Evolutionary conservation across 1,139 yeast genomes (phyloP).

Genomic region (Martiniozyma asiatica): DNA sequence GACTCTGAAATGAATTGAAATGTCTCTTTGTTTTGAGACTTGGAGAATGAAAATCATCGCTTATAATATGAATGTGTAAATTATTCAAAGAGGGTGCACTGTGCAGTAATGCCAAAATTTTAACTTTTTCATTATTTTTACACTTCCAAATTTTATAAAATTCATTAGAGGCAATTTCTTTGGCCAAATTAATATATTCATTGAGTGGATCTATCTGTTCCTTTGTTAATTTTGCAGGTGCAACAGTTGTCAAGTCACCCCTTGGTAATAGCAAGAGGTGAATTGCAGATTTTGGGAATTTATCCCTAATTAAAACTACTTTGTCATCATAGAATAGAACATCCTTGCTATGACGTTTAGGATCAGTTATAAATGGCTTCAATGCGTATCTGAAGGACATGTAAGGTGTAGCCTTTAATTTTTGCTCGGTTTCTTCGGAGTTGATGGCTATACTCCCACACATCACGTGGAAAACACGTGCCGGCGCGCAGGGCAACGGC

Average conservation of each 20-base stretch:
- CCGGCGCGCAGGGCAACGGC: too few relatives aligned
- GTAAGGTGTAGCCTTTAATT: background rate
- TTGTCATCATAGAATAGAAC: conserved; percentile 36
- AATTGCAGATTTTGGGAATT: conserved; percentile 49
- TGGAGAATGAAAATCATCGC: conserved; percentile 47
- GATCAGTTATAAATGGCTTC: conserved; percentile 24
- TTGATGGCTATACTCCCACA: too few relatives aligned
- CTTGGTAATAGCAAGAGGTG: conserved; percentile 58
- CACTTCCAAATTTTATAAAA: conserved; percentile 18
- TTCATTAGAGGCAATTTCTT: conserved; percentile 27
- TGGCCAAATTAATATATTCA: conserved; percentile 35
- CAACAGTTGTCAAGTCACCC: too few relatives aligned
- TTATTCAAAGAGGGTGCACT: conserved; percentile 58
- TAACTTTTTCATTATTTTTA: conserved; percentile 10
- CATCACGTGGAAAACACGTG: too few relatives aligned
- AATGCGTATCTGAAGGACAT: conserved; percentile 18
- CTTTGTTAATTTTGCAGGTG: too few relatives aligned
- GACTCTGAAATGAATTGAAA: conserved; percentile 58
- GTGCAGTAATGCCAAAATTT: conserved; percentile 56
- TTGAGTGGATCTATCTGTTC: conserved; percentile 25
- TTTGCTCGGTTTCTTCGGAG: too few relatives aligned
- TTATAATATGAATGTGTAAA: conserved; percentile 61
- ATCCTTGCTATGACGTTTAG: conserved; percentile 20
- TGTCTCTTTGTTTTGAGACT: conserved; percentile 51
- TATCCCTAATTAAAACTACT: conserved; percentile 47